Evolutionary conservation across 2,329 filamentous ascomycete species (phyloP), one percentile per base, ranked within the genome.

Genomic region (Colletotrichum lindemuthianum): DNA sequence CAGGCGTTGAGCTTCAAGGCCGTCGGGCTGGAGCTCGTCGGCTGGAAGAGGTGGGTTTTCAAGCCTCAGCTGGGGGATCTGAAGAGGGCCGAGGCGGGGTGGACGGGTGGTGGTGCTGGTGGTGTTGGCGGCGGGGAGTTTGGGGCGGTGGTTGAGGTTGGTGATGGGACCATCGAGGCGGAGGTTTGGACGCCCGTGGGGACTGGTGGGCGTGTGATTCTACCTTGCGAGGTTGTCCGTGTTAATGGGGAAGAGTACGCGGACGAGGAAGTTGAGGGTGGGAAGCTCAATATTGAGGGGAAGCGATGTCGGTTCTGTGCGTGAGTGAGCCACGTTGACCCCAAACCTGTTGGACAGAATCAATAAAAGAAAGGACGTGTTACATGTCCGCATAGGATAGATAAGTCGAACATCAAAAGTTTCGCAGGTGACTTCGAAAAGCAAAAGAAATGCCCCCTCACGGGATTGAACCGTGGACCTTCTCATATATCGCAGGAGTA

Each of bases 11-110:
- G 67, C 15, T 72, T 72, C 47, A 70, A 70, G 45, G 68, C 69
- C 4, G 70, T 71, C 8, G 73, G 73, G 5, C 56, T 75, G 8
- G 69, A 71, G 41, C 56, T 75, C 8, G 53, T 58, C 8, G 64
- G 67, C 13, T 72, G 73, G 24, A 68, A 61, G 45, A 68, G 41
- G 9, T 78, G 75, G 75, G 60, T 32, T 16, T 70, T 77, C 43
- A 56, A 43, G 7, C 75, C 75, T 4, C 43, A 50, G 37, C 59
- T 67, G 53, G 71, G 64, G 1, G 65, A 66, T 50, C 59, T 74
- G 48, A 61, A 33, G 39, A 63, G 56, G 24, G 68, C 68, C 1
- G 47, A 69, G 47, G 63, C 60, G 4, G 71, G 69, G 8, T 75
- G 60, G 60, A 33, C 12, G 13, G 49, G 51, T 13, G 24, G 24